Base-by-base conservation (phyloP, 805 yeast genomes). In the Metschnikowia gelsemii region DNA sequence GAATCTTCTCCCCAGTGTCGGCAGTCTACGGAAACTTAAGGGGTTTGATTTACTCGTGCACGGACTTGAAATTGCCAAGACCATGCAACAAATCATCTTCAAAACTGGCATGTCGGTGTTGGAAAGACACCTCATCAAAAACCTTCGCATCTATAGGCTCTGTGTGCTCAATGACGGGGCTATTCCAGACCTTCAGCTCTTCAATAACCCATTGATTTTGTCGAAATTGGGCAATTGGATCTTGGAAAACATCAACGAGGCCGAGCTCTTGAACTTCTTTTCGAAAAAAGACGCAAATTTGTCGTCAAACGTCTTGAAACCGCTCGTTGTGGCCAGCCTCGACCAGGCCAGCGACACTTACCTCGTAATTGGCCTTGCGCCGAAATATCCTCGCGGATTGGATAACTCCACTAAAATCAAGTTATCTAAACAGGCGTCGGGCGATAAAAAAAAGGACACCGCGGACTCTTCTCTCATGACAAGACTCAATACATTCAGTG, bases 211-310 rank as follows among this genome's bases (percentile, higher is more conserved):
- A 3, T 65, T 93, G 44, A 87, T 95, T 32, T 64, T 95, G 33
- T 69, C 87, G 28, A 78, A 95, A 51, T 68, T 93, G 19, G 98
- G 97, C 0, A 77, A 80, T 44, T 95, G 99, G 99, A 71, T 93
- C 3, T 67, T 88, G 33, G 98, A 95, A 58, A 83, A 88, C 45
- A 84, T 91, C 52, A 84, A 95, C 3, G 96, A 89, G 57, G 65
- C 84, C 13, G 90, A 85, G 47, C 62, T 70, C 35, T 42, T 48
- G 40, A 52, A 61, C 41, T 45, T 35, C 16, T 35, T 41, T 19
- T 57, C 66, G 39, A 49, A 47, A 17, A 70, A 70, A 41, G 75
- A 75, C 17, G 45, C 39, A 8, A 46, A 38, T 9, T 30, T 42
- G 16, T 57, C 48, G 22, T 33, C 51, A 14, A 61, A 58, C 32